Base-by-base conservation (phyloP, 179 eudicot species). In the Nepenthes alata region DNA sequence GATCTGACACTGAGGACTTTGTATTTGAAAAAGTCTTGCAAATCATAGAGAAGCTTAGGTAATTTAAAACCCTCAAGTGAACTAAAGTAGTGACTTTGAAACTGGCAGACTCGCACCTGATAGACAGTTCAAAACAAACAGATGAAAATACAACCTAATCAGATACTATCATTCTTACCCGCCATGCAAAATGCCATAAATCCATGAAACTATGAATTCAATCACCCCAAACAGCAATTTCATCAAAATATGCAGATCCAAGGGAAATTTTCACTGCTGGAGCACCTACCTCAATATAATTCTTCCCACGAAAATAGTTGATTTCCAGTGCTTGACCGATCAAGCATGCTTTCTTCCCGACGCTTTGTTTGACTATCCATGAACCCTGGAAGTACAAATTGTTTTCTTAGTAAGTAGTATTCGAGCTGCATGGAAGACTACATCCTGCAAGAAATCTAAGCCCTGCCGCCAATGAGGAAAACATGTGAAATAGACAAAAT, bases 331-430 rank as follows among this genome's bases (percentile, higher is more conserved):
- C 83, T 68, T 80, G 85, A 61, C 91, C 91, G 4, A 67, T 74
- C 37, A 85, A 57, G 69, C 85, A 80, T 14, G 87, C 79, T 78
- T 77, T 85, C 74, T 85, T 85, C 48, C 87, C 85, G 51, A 85
- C 87, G 74, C 85, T 80, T 45, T 85, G 91, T 78, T 79, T 85
- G 53, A 85, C 87, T 69, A 85, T 78, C 91, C 91, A 85, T 58
- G 91, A 71, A 14, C 91, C 91, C 91, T 85, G 72, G 5, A 51
- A 63, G 6, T 38, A 9, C 3, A 63, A 53, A 48, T 5, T 12
- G 2, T n/a, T 13, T 61, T 15, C 12, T 4, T 12, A 25, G 25
- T 25, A 25, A 25, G 25, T 25, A 25, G 25, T 35, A 11, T 61
- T 36, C 38, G 35, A 3, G 5, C 35, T 15, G 52, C n/a, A 3